These are phyloP conservation scores for Pelargonium fulgidum DNA, from an alignment of 441 rosid species.

Conservation along the genomic window DNA sequence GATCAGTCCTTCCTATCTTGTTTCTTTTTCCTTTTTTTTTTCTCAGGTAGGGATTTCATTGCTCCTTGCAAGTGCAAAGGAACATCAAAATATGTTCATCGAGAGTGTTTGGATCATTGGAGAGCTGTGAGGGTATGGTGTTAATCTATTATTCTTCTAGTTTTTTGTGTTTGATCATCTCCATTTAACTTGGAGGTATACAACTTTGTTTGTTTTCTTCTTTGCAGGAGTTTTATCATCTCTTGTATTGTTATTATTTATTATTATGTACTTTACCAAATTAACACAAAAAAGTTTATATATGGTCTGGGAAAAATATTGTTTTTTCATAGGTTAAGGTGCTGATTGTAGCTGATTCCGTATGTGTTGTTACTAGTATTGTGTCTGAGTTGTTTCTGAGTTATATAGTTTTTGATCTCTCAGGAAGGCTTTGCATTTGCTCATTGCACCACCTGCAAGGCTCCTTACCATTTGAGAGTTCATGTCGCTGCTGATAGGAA, in stretches of 20 bases:
- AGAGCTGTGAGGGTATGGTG: slow-evolving; percentile 70
- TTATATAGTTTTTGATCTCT: slow-evolving; percentile 12
- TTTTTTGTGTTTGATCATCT: background rate
- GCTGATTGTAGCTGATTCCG: background rate
- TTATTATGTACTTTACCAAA: background rate
- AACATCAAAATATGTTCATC: slow-evolving; percentile 92
- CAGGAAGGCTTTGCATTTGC: slow-evolving; percentile 99
- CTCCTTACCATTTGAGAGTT: slow-evolving; percentile 92
- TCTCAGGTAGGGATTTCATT: slow-evolving; percentile 94
- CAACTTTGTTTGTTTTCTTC: background rate
- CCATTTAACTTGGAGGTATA: background rate
- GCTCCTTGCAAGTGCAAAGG: slow-evolving; percentile 99
- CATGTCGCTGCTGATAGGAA: slow-evolving; percentile 94
- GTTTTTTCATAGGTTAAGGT: background rate
- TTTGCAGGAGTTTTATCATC: background rate
- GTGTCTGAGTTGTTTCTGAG: slow-evolving; percentile 3
- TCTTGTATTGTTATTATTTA: background rate
- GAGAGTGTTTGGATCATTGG: slow-evolving; percentile 98
- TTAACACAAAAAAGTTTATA: background rate
- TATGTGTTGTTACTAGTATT: background rate
- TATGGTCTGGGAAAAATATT: background rate
- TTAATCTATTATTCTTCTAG: background rate
- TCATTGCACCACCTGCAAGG: slow-evolving; percentile 99
- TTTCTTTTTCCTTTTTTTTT: background rate
- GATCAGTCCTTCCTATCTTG: no score